Conservation (phyloP, 139 green algal genomes). For the Raphidocelis subcapitata region DNA sequence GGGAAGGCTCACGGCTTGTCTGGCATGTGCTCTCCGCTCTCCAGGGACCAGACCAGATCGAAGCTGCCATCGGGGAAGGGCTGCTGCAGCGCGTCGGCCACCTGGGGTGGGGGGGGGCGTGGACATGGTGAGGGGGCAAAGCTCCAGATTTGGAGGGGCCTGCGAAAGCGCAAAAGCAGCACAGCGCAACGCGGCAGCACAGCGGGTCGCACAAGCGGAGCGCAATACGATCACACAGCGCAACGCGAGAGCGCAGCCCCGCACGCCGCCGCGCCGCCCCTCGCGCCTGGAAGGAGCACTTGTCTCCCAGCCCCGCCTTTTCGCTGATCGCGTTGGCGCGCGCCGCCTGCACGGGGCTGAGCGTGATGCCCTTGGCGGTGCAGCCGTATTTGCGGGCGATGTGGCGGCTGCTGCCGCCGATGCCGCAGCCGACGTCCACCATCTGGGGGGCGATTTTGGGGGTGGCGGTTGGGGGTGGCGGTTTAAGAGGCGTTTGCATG, state of each 20-base stretch:
- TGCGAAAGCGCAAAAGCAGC: too few relatives aligned
- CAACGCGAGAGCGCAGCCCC: too few relatives aligned
- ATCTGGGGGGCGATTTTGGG: constrained; percentile 49
- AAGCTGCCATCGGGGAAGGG: constrained; percentile 80
- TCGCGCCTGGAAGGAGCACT: constrained; percentile 43
- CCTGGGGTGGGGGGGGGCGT: constrained; percentile 32
- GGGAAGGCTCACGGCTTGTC: constrained; percentile 49
- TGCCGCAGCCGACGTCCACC: constrained; percentile 96
- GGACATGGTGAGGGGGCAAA: neutral
- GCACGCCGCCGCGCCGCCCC: too few relatives aligned
- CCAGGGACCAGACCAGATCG: constrained; percentile 84
- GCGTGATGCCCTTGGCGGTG: constrained; percentile 80
- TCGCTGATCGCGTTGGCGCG: constrained; percentile 76
- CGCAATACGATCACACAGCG: too few relatives aligned
- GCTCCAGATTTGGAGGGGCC: too few relatives aligned
- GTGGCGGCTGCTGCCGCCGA: constrained; percentile 90
- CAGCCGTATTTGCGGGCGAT: constrained; percentile 77
- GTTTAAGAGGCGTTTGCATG: neutral
- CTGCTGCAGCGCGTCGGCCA: constrained; percentile 84
- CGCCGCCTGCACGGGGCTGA: constrained; percentile 79
- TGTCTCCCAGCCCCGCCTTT: constrained; percentile 56
- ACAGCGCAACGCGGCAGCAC: too few relatives aligned
- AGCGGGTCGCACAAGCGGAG: too few relatives aligned
- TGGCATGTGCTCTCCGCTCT: constrained; percentile 95
- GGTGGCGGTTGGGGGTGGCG: neutral